phyloP scores from a whole-genome alignment of 2,329 filamentous ascomycete genomes.

The Tolypocladium ovalisporum region DNA sequence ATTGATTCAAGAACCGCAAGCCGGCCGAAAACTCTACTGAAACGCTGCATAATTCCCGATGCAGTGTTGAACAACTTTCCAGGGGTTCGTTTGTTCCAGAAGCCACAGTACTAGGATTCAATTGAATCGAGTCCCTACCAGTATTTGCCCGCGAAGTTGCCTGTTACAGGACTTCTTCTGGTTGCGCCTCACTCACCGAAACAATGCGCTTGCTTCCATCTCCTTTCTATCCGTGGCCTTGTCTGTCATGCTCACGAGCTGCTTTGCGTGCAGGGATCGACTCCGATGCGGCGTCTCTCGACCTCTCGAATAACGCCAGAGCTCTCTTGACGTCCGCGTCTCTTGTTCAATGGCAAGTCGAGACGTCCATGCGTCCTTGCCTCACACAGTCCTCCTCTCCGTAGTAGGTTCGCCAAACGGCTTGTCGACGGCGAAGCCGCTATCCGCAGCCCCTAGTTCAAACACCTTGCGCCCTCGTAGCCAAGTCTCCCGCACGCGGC shows the following conservation, averaged over 20 bases:
- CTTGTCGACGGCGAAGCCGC: conserved; percentile 36
- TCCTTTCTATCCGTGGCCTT: background rate
- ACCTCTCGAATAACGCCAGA: background rate
- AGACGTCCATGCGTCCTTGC: background rate
- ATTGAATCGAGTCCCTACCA: background rate
- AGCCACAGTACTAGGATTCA: background rate
- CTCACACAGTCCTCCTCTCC: conserved; percentile 41
- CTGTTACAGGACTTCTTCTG: background rate
- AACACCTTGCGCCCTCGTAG: conserved; percentile 68
- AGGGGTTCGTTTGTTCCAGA: background rate
- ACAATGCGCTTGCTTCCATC: background rate
- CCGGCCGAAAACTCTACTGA: too few species aligned
- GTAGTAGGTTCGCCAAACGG: conserved; percentile 46
- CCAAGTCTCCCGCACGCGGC: conserved; percentile 79
- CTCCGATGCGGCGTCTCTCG: background rate
- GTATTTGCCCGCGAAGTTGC: background rate
- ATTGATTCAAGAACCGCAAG: too few species aligned
- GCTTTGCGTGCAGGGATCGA: background rate
- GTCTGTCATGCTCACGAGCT: background rate
- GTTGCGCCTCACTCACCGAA: background rate
- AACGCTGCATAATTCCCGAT: too few species aligned
- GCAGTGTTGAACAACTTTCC: too few species aligned
- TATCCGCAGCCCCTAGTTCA: conserved; percentile 43
- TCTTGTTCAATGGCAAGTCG: background rate
- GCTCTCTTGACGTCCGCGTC: background rate